These are phyloP conservation scores for Mycena vulgaris DNA, from an alignment of 768 basidiomycete genomes.

Conservation along the genomic window DNA sequence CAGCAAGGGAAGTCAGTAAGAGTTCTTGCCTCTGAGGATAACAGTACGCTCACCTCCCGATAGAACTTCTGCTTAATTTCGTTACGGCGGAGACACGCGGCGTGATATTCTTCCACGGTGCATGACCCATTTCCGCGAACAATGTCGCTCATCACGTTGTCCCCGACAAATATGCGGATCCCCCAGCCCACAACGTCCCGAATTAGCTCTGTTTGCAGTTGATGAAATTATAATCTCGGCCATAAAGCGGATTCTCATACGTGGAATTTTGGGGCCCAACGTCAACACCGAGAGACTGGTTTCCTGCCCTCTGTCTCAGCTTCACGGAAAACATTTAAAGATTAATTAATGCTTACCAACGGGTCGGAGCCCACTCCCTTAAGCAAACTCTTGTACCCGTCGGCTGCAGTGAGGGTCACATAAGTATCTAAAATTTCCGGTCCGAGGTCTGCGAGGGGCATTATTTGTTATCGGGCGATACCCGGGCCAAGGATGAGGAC, in stretches of 20 bases:
- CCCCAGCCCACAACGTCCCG: not conserved
- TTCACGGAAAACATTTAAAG: no score
- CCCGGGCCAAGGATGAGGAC: not conserved
- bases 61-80: slow-evolving; percentile 24
- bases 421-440: slow-evolving; percentile 13
- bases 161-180: slow-evolving; percentile 8
- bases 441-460: not conserved
- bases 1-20: not conserved
- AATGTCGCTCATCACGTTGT: slow-evolving; percentile 14
- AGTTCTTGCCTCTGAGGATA: not conserved
- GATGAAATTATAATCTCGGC: not conserved
- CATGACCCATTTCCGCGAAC: slow-evolving; percentile 1
- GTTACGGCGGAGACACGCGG: not conserved
- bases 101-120: slow-evolving; percentile 18
- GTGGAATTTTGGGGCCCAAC: slow-evolving; percentile 18
- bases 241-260: not conserved
- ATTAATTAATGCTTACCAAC: not conserved
- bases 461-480: not conserved
- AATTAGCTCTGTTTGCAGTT: slow-evolving; percentile 6
- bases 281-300: slow-evolving; percentile 24
- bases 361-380: slow-evolving; percentile 26
- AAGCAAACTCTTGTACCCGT: slow-evolving; percentile 30
- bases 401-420: slow-evolving; percentile 13
- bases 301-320: not conserved
- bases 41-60: slow-evolving; percentile 7